A percentile compares a stretch with the other conserved stretches of the same genome.
Conservation (phyloP, 192 early-diverging fungal genomes). For the Backusella morwellensis region DNA sequence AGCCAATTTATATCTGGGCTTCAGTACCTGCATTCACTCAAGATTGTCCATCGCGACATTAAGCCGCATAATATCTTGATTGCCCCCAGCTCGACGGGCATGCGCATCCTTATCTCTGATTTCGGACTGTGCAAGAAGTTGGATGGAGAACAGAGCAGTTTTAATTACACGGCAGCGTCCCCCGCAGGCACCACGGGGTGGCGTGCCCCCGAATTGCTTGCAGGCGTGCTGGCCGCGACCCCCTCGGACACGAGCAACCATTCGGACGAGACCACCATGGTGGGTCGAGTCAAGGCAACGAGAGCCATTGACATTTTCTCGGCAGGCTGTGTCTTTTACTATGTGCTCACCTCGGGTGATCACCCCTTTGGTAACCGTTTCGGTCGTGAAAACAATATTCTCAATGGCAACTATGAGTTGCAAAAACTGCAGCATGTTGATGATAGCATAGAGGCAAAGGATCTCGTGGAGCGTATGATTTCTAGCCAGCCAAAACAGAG, state of each 20-base stretch:
- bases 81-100: conserved; percentile 51
- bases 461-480: conserved; percentile 91
- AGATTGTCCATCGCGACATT: conserved; percentile 98
- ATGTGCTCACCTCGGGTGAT: conserved; percentile 80
- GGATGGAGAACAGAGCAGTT: conserved; percentile 89
- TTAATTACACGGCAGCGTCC: conserved; percentile 85
- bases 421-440: conserved; percentile 65
- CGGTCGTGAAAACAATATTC: conserved; percentile 87
- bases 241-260: not conserved
- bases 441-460: conserved; percentile 80
- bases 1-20: conserved; percentile 86
- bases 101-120: conserved; percentile 89
- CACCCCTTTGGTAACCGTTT: conserved; percentile 96
- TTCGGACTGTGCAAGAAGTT: conserved; percentile 95
- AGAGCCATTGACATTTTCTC: conserved; percentile 94
- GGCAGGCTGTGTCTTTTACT: conserved; percentile 93
- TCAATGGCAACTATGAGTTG: conserved; percentile 72
- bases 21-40: conserved; percentile 86
- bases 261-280: conserved; percentile 9
- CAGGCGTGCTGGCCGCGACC: conserved; percentile 21
- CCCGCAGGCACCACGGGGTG: conserved; percentile 92
- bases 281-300: conserved; percentile 59
- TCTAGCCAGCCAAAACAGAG: conserved; percentile 66
- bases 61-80: conserved; percentile 96
- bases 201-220: conserved; percentile 88